These are phyloP conservation scores for Colletotrichum lini DNA, from an alignment of 2,329 filamentous ascomycete genomes.

Conservation along the genomic window DNA sequence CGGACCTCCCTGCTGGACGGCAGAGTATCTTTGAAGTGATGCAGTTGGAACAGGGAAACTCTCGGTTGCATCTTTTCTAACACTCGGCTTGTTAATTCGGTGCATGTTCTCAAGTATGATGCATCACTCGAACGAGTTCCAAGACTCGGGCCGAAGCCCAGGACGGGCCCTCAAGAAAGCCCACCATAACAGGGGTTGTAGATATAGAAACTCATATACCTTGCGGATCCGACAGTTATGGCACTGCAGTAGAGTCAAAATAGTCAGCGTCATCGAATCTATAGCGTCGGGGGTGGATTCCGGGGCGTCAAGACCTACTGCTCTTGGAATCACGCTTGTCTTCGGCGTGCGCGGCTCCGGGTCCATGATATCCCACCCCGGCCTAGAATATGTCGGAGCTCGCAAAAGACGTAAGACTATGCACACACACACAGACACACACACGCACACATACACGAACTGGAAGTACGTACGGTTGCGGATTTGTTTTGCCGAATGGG, in stretches of 20 bases:
- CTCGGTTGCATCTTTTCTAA: constrained; percentile 44
- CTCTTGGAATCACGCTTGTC: constrained; percentile 34
- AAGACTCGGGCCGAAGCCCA: neutral
- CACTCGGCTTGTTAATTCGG: neutral
- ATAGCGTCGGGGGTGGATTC: constrained; percentile 3
- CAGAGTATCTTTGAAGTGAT: constrained; percentile 44
- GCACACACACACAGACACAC: too few relatives aligned
- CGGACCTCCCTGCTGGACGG: constrained; percentile 35
- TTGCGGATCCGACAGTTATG: constrained; percentile 36
- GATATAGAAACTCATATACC: constrained; percentile 8
- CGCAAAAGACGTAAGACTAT: neutral
- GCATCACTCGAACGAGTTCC: neutral
- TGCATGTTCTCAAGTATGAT: neutral
- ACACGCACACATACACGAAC: neutral
- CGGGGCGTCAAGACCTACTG: constrained; percentile 24
- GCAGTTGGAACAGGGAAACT: constrained; percentile 45
- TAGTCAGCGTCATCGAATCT: neutral
- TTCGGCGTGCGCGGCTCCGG: constrained; percentile 23
- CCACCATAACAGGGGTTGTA: neutral
- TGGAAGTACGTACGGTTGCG: constrained; percentile 14
- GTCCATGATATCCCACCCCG: constrained; percentile 7
- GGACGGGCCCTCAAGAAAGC: neutral
- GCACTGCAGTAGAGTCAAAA: constrained; percentile 10
- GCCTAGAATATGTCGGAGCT: neutral
- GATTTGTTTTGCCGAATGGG: constrained; percentile 6